Base-by-base conservation (phyloP, 2,329 filamentous ascomycete genomes). In the Rachicladosporium sp. region DNA sequence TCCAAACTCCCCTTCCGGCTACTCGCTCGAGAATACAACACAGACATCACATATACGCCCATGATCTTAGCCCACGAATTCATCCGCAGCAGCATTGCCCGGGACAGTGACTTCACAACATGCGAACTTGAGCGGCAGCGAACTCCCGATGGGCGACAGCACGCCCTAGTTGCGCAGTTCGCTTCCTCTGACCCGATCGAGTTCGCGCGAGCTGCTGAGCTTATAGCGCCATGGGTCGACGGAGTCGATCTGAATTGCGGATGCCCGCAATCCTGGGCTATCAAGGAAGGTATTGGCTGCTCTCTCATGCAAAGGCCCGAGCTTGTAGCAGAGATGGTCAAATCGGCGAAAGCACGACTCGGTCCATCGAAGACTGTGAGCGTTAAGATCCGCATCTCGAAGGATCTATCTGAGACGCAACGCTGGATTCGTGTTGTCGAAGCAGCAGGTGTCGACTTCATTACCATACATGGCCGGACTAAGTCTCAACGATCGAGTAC, bases 191-290 rank as follows among this genome's bases (percentile, higher is more conserved):
- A 66, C 4, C 69, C 78, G 4, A 51, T 66, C 3, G 80, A 84
- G 54, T 66, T 83, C 33, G 67, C 74, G 10, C 69, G 78, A 23
- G 77, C 79, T 8, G 70, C 78, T 0, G 66, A 70, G 13, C 68
- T 83, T 35, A 74, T 76, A 2, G 72, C 69, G 0, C 78, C 78
- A 2, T 74, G 65, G 53, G 72, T 74, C 37, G 71, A 70, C 49
- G 80, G 80, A 45, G 70, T 83, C 3, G 77, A 83, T 50, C 65
- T 83, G 31, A 83, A 83, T 61, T 84, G 80, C 56, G 80, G 80
- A 9, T 84, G 80, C 51, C 80, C 80, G 6, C 80, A 84, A 58
- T 73, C 73, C 4, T 83, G 80, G 80, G 79, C 80, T 0, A 80
- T 80, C 50, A 73, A 77, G 32, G 76, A 79, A 55, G 74, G 67